Evolutionary conservation across 1,284 basidiomycete genomes (phyloP).

Genomic region (Erythrobasidium hasegawianum): DNA sequence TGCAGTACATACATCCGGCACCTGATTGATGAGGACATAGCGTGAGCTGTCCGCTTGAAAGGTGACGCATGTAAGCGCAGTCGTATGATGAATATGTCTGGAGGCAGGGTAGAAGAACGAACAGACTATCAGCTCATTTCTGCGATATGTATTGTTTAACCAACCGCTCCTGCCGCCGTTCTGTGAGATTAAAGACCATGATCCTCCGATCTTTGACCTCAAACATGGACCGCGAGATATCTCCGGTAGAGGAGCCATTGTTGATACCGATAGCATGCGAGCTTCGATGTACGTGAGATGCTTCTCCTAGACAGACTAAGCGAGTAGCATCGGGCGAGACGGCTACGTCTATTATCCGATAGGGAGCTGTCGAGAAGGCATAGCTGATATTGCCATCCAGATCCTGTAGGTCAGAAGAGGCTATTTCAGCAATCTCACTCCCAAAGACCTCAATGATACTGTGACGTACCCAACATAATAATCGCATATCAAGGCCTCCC

Average conservation of each 20-base stretch:
- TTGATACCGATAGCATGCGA: conserved; percentile 1
- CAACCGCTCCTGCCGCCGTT: conserved; percentile 52
- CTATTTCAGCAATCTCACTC: not conserved
- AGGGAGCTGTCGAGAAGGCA: conserved; percentile 67
- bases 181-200: conserved; percentile 65
- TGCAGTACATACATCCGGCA: conserved; percentile 65
- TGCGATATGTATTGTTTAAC: conserved; percentile 2
- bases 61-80: conserved; percentile 81
- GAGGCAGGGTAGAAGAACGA: not conserved
- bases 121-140: not conserved
- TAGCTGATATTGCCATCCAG: conserved; percentile 66
- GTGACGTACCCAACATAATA: conserved; percentile 75
- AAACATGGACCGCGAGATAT: conserved; percentile 12
- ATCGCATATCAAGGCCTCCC: conserved; percentile 79
- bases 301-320: conserved; percentile 72
- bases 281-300: conserved; percentile 23
- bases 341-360: conserved; percentile 81
- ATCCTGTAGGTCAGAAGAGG: conserved; percentile 56
- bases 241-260: not conserved
- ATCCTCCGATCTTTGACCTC: conserved; percentile 55
- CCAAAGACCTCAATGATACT: too few relatives aligned
- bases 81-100: conserved; percentile 41
- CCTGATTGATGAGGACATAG: conserved; percentile 79
- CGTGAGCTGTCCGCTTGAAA: conserved; percentile 75
- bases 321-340: conserved; percentile 79